Percentiles rank a stretch among this genome's conserved stretches.
Evolutionary conservation across 2,329 filamentous ascomycete genomes (phyloP).

Genomic region (Tolypocladium capitatum): DNA sequence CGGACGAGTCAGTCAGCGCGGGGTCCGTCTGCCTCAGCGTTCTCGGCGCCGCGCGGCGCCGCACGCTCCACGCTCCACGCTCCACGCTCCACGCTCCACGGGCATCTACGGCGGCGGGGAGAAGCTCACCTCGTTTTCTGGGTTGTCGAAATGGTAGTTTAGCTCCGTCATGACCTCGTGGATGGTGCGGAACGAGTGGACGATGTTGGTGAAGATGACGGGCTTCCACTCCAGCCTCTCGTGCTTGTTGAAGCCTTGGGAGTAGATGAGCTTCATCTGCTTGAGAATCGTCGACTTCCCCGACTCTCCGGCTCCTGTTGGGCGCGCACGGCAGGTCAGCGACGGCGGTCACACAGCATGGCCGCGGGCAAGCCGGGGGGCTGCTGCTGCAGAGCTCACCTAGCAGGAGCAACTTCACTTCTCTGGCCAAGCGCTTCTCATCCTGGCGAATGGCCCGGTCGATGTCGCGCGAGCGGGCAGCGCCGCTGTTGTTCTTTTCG

Average conservation of each 20-base stretch:
- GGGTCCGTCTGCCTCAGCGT: constrained; percentile 14
- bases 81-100: too few species aligned
- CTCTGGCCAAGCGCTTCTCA: constrained; percentile 72
- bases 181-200: constrained; percentile 84
- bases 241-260: constrained; percentile 75
- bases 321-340: not conserved
- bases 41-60: too few species aligned
- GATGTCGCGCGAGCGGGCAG: constrained; percentile 57
- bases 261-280: constrained; percentile 82
- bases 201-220: constrained; percentile 88
- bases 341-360: not conserved
- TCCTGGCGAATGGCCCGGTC: constrained; percentile 77
- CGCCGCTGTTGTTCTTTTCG: constrained; percentile 33
- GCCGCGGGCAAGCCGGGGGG: not conserved
- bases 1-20: constrained; percentile 26
- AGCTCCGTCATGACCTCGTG: constrained; percentile 85
- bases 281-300: constrained; percentile 9
- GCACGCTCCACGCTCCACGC: not conserved
- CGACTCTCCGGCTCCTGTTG: constrained; percentile 3
- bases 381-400: constrained; percentile 27
- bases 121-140: constrained; percentile 59
- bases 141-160: constrained; percentile 62
- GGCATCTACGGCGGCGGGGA: too few species aligned
- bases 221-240: constrained; percentile 91
- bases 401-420: constrained; percentile 86